Evolutionary conservation across 768 basidiomycete species (phyloP).

Genomic region (Mycena vulgaris): DNA sequence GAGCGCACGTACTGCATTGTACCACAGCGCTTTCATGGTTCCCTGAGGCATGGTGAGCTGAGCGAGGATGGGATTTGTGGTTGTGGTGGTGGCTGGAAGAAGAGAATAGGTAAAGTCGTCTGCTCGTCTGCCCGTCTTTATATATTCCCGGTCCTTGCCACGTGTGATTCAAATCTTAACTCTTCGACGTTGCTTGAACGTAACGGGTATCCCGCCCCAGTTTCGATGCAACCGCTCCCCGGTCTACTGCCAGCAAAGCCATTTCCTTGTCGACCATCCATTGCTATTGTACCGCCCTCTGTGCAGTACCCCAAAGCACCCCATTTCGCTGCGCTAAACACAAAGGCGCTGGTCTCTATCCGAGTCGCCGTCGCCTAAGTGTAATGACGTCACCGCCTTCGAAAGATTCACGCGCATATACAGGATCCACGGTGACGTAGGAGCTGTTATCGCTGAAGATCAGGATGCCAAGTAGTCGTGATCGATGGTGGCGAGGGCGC

Average conservation of each 20-base stretch:
- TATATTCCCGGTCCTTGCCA: not conserved
- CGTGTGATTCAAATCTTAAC: not conserved
- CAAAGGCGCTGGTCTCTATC: too few species aligned
- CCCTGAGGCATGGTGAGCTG: conserved; percentile 64
- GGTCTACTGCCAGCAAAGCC: not conserved
- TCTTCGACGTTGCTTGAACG: too few species aligned
- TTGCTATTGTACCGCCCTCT: too few species aligned
- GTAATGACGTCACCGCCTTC: too few species aligned
- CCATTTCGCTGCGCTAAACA: too few species aligned
- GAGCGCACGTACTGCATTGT: conserved; percentile 73
- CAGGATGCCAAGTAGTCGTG: too few species aligned
- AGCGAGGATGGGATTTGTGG: not conserved
- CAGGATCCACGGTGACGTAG: too few species aligned
- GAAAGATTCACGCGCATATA: too few species aligned
- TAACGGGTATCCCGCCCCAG: not conserved
- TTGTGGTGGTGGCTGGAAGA: conserved; percentile 6
- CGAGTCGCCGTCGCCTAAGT: too few species aligned
- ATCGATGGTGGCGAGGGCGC: too few species aligned
- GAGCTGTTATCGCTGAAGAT: too few species aligned
- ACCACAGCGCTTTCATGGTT: conserved; percentile 85
- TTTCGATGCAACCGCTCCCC: conserved; percentile 1
- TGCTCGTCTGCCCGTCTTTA: conserved; percentile 2
- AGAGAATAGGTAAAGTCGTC: not conserved
- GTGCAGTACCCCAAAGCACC: too few species aligned
- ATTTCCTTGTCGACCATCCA: not conserved